Conservation (phyloP, 2,329 filamentous ascomycete species). For the Rosellinia necatrix region DNA sequence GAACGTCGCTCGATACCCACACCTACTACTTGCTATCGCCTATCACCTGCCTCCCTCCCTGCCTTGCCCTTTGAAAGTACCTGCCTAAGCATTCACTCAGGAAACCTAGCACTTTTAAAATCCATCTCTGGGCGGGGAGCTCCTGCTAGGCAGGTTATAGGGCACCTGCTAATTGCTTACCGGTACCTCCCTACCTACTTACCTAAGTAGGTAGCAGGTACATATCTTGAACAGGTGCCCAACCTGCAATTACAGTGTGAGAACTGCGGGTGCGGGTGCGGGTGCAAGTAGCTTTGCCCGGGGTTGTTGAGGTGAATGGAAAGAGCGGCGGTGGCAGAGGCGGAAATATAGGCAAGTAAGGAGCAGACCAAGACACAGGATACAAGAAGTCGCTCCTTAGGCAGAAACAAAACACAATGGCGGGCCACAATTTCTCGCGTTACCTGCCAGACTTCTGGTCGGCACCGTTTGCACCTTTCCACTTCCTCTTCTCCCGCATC, state of each 20-base stretch:
- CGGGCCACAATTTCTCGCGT: slow-evolving; percentile 42
- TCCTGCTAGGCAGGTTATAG: no score
- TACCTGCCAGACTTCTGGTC: slow-evolving; percentile 42
- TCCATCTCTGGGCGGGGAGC: no score
- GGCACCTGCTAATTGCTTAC: background rate
- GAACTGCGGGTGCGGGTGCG: slow-evolving; percentile 8
- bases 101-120: no score
- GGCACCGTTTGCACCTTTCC: slow-evolving; percentile 42
- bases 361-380: slow-evolving; percentile 23
- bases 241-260: background rate
- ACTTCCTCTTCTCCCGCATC: slow-evolving; percentile 39
- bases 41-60: no score
- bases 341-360: slow-evolving; percentile 14
- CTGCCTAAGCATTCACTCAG: no score
- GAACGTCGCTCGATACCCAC: no score
- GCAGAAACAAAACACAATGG: slow-evolving; percentile 37
- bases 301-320: background rate
- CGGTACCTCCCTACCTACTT: background rate
- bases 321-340: background rate
- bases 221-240: background rate
- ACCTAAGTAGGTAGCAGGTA: background rate
- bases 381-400: slow-evolving; percentile 26
- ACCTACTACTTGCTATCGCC: no score
- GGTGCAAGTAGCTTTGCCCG: slow-evolving; percentile 6
- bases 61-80: no score